Base-by-base conservation (phyloP, 352 stramenopile genomes). In the Pythium graminicola region DNA sequence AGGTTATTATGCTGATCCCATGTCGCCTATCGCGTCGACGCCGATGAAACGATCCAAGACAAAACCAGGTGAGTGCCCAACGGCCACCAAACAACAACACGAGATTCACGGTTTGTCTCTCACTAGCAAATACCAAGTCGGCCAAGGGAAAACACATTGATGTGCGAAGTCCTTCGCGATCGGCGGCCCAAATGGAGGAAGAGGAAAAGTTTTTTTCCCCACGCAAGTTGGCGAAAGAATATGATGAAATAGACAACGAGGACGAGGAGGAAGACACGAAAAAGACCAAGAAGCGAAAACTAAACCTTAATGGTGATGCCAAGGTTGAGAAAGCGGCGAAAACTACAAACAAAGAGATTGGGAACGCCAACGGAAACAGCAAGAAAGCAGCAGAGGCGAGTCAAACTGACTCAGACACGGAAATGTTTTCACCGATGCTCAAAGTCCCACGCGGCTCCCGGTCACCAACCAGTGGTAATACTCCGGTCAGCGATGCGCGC, bases 11-110 rank as follows among this genome's bases (percentile, higher is more conserved):
- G 80, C 78, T 1, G 80, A 93, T 57, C 80, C 78, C 23, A 63
- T 75, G 40, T 93, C 82, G 19, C 82, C 82, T 28, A 93, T 93
- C 52, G 80, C 82, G 28, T 93, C 82, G 9, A 91, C 82, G 47
- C 82, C 82, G 19, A 72, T 93, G 64, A 91, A 93, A 72, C 69
- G 74, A 7, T 77, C 78, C 46, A 77, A 70, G 43, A 73, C 70
- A 26, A 73, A 80, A 35, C 54, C 60, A 62, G 60, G 68, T 82
- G 62, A 8, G 44, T 23, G 20, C 24, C 42, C 42, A n/a, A n/a
- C n/a, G n/a, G n/a, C n/a, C n/a, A n/a, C n/a, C n/a, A n/a, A n/a
- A n/a, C n/a, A n/a, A n/a, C n/a, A n/a, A n/a, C n/a, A n/a, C n/a
- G n/a, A n/a, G n/a, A n/a, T n/a, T n/a, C n/a, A n/a, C n/a, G n/a